Base-by-base conservation (phyloP, 2,329 filamentous ascomycete species). In the Alternaria viburni region DNA sequence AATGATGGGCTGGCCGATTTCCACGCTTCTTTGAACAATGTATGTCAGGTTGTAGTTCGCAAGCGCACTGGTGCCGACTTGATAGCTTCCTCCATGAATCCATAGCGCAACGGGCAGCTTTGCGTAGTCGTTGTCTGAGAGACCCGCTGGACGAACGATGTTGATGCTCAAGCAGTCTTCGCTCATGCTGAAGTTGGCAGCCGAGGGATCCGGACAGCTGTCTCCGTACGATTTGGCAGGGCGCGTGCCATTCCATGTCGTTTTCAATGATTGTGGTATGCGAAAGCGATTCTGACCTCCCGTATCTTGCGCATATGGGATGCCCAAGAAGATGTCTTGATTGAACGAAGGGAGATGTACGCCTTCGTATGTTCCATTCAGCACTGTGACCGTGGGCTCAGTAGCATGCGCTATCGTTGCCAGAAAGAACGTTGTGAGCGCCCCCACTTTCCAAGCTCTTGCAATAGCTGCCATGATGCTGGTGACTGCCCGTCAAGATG, bases 131-230 rank as follows among this genome's bases (percentile, higher is more conserved):
- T 83, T 78, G 32, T 75, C 74, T 4, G 68, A 66, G n/a, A 78
- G 51, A 6, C 84, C 83, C 9, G 83, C 77, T 0, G 87, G 87
- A 4, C 88, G 83, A 25, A 90, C 80, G 8, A 91, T 82, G 68
- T 90, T 90, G 64, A 90, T 78, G 47, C 86, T 88, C 5, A 90
- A 81, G 64, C 89, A 90, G 69, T 89, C 86, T 69, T 90, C 88
- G 11, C 76, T 77, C 69, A 79, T 76, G 28, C 80, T 81, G 59
- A 80, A 82, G 44, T 58, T 60, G n/a, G 51, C 72, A 54, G 77
- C 72, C 13, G 66, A 61, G 15, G 70, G 62, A 55, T 82, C 81
- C 17, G 82, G 80, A 61, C 81, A 83, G 28, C 75, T 72, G 44
- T 78, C 71, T 6, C 82, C 80, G 66, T 84, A 85, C 57, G 74